Base-by-base conservation (phyloP, 345 rosid genomes). In the Nephelium lappaceum region DNA sequence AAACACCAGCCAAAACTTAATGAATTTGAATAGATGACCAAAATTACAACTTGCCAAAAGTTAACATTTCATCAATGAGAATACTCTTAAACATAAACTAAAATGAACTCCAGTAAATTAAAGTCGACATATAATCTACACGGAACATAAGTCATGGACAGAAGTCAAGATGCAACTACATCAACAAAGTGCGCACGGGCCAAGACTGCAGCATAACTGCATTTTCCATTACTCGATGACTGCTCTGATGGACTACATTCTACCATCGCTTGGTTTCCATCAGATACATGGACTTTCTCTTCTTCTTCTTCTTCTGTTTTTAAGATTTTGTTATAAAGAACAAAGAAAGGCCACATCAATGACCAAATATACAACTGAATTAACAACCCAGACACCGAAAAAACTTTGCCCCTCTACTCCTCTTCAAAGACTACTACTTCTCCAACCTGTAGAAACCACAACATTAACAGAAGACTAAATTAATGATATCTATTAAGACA, bases 331-430 rank as follows among this genome's bases (percentile, higher is more conserved):
- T 86, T 89, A 18, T 84, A 82, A 68, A 87, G 86, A 62, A 92
- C 81, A 79, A 83, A 89, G 72, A 90, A 82, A 77, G 92, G 91
- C 95, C 95, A 88, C 95, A 90, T 92, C 73, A 81, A 72, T 70
- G 72, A 81, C 82, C 79, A 79, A 72, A 73, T 64, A 45, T 41
- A 61, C 55, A 8, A 11, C 18, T 4, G 39, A 71, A 67, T 67
- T 71, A 66, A 42, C 74, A 82, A 53, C 76, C 60, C 51, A 45
- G 70, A 60, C 74, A 71, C 70, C 21, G 43, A 19, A 39, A 19
- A 53, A 65, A 65, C 65, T 70, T 45, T 27, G 64, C 64, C 21
- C 23, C 66, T 18, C 51, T 3, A 58, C 25, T 43, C 80, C 66
- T 77, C 49, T n/a, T 72, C 64, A 62, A 31, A 53, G 62, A 72